Base-by-base conservation (phyloP, 2,329 filamentous ascomycete genomes). In the Ophiosphaerella narmari region DNA sequence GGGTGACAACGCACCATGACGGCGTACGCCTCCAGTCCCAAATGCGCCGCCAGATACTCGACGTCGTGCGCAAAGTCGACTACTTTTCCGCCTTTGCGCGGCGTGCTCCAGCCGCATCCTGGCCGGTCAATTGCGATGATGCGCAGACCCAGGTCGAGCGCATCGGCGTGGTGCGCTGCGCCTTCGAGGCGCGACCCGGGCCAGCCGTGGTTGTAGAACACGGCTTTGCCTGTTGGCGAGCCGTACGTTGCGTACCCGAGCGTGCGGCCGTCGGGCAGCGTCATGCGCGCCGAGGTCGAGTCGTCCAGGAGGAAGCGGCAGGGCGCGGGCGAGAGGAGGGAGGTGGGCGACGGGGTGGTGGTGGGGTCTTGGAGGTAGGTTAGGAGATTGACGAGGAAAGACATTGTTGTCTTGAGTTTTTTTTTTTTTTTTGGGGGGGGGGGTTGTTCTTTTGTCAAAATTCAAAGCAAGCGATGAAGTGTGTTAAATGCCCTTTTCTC, bases 191-290 rank as follows among this genome's bases (percentile, higher is more conserved):
- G 65, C 7, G 63, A 70, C 7, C 66, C 65, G 2, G 70, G 67
- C 1, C 66, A 48, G 0, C 68, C 68, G n/a, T 72, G 68, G 14
- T 61, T 50, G 51, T 63, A 69, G 9, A 72, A 43, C 14, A 71
- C 57, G 0, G 67, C 21, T 32, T 55, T 54, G 13, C 67, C 67
- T 3, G 55, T 65, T 8, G 52, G 56, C 3, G 59, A 59, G 5
- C 70, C 68, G 38, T 70, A 72, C 33, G 67, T 53, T 31, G 68
- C 69, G 43, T 73, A 74, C 5, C 71, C 68, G 2, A 75, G 57
- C 45, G 63, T 71, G 12, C 73, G 69, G 7, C 71, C 72, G 42
- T 73, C 68, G 0, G 69, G 54, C 2, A 75, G 70, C 1, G 48
- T 62, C 9, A 72, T 37, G 12, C 60, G 73, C 16, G 56, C 44